Percentiles rank a stretch among this genome's conserved stretches.
These are phyloP conservation scores for Penicillium chermesinum DNA, from an alignment of 495 filamentous ascomycete genomes.

Conservation along the genomic window DNA sequence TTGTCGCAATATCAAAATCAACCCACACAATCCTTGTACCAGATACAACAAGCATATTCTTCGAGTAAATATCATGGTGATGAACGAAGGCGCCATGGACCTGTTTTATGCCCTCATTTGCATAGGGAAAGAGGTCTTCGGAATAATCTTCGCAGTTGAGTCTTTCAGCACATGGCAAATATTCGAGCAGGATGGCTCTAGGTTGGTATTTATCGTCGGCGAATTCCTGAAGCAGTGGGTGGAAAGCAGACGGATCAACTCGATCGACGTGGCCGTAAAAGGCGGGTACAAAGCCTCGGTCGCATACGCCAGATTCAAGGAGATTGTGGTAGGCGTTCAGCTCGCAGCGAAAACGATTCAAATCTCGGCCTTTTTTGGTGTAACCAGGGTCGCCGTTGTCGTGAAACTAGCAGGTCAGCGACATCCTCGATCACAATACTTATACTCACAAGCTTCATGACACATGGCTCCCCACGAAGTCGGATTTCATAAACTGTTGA, in stretches of 20 bases:
- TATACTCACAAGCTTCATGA: constrained; percentile 6
- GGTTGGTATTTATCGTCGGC: constrained; percentile 7
- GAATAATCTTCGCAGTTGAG: constrained; percentile 26
- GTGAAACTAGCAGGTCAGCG: constrained; percentile 1
- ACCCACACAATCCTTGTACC: constrained; percentile 18
- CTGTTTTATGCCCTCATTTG: constrained; percentile 16
- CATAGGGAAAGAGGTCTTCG: constrained; percentile 10
- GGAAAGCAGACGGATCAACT: constrained; percentile 17
- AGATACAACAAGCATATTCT: constrained; percentile 17
- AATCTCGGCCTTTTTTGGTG: constrained; percentile 17
- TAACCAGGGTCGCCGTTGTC: constrained; percentile 13
- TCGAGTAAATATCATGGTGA: constrained; percentile 23
- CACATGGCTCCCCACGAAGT: constrained; percentile 1
- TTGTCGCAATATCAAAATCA: constrained; percentile 26
- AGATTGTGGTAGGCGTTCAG: constrained; percentile 22
- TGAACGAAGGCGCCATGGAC: constrained; percentile 13
- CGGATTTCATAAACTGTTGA: constrained; percentile 1
- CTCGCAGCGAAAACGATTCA: constrained; percentile 23
- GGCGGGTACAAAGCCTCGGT: constrained; percentile 14
- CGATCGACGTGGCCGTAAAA: constrained; percentile 20
- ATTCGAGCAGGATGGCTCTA: constrained; percentile 19
- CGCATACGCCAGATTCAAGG: constrained; percentile 12
- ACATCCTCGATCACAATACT: neutral
- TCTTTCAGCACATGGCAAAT: constrained; percentile 13
- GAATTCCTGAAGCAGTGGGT: constrained; percentile 14